Conservation (phyloP, 2,329 filamentous ascomycete species). For the Leptographium flavum region DNA sequence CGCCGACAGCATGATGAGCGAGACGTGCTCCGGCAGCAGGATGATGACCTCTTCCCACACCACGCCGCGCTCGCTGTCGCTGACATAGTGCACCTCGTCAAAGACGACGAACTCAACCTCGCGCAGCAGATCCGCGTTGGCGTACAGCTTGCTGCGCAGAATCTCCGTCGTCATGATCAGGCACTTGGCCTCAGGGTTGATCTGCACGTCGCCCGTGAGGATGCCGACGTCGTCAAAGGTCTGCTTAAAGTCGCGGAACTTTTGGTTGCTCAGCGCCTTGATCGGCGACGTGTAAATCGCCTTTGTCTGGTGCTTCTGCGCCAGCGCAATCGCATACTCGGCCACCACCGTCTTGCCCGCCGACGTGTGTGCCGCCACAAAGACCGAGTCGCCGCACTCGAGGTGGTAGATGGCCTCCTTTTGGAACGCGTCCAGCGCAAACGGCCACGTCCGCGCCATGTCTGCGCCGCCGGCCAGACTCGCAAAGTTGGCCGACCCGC, state of each 20-base stretch:
- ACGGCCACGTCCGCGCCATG: constrained; percentile 93
- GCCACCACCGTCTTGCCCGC: constrained; percentile 97
- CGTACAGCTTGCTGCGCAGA: constrained; percentile 92
- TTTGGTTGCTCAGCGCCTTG: constrained; percentile 96
- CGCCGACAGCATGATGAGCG: constrained; percentile 84
- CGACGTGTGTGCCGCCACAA: constrained; percentile 94
- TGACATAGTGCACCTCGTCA: constrained; percentile 97
- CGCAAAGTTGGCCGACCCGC: constrained; percentile 83
- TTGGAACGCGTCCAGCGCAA: constrained; percentile 94
- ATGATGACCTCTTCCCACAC: constrained; percentile 99
- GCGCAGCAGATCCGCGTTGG: constrained; percentile 86
- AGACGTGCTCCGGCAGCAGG: constrained; percentile 95
- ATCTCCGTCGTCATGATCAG: constrained; percentile 99
- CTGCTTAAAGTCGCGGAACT: constrained; percentile 86
- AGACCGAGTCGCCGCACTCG: constrained; percentile 91
- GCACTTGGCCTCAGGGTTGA: constrained; percentile 92
- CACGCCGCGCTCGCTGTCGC: constrained; percentile 86
- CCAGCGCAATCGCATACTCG: constrained; percentile 92
- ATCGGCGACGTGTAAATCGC: constrained; percentile 98
- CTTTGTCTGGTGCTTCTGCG: constrained; percentile 98
- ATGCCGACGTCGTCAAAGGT: constrained; percentile 95
- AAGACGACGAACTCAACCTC: constrained; percentile 99
- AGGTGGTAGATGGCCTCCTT: constrained; percentile 98
- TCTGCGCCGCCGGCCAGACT: constrained; percentile 68
- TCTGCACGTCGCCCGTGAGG: constrained; percentile 92